phyloP scores from a whole-genome alignment of 352 stramenopile genomes.

The Pelagophyceae sp. region DNA sequence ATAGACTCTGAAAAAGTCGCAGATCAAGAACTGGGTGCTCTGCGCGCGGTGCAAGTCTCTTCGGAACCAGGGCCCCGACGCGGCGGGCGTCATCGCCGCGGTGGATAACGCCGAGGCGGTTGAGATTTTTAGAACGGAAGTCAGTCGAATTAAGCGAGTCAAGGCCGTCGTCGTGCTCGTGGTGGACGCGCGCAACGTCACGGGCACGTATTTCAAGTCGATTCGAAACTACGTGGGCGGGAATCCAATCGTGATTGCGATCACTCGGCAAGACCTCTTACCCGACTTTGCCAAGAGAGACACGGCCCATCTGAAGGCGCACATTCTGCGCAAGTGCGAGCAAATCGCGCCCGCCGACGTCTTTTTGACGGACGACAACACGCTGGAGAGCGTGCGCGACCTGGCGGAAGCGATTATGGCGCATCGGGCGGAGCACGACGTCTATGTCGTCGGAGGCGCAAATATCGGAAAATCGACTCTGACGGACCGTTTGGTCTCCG shows the following conservation, averaged over 20 bases:
- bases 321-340: background rate
- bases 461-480: background rate
- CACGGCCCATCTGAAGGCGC: background rate
- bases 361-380: background rate
- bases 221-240: background rate
- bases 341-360: background rate
- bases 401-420: background rate
- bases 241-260: background rate
- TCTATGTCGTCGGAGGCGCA: background rate
- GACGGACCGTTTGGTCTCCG: background rate
- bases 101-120: background rate
- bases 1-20: background rate
- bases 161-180: background rate
- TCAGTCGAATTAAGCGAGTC: background rate
- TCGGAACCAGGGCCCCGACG: background rate
- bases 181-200: background rate
- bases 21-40: constrained; percentile 10
- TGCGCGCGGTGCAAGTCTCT: background rate
- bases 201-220: background rate
- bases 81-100: background rate
- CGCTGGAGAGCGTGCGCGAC: background rate
- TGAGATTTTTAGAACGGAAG: background rate
- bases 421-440: background rate
- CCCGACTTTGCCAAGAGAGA: background rate
- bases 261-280: background rate